These are phyloP conservation scores for Ceratobasidium sp. DNA, from an alignment of 1,284 basidiomycete genomes.

Conservation along the genomic window DNA sequence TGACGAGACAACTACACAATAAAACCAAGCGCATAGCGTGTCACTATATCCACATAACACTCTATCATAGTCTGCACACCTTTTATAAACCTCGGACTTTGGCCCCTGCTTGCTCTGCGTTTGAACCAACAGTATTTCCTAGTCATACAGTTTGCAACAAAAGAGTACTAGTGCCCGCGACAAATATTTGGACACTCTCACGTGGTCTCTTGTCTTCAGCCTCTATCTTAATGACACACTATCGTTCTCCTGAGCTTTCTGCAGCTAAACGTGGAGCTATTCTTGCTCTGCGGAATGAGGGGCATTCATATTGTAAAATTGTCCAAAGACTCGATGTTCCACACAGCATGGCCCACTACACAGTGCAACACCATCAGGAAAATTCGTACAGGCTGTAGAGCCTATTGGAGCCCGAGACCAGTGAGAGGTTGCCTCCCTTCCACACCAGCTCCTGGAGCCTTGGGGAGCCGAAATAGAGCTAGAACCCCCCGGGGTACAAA, in stretches of 20 bases:
- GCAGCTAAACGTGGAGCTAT: background rate
- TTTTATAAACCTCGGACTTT: no score
- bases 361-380: background rate
- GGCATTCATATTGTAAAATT: background rate
- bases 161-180: background rate
- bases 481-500: conserved; percentile 1
- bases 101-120: no score
- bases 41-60: no score
- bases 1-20: no score
- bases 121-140: no score
- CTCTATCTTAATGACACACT: background rate
- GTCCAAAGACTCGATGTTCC: background rate
- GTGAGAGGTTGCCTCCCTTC: background rate
- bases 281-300: background rate
- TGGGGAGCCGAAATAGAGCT: background rate
- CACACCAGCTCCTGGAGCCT: background rate
- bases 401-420: background rate
- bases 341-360: background rate
- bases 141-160: no score
- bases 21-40: no score
- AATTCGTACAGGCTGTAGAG: background rate
- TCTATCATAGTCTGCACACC: no score
- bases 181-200: background rate
- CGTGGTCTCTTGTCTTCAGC: background rate
- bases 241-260: background rate